phyloP scores from a whole-genome alignment of 768 basidiomycete genomes.

The Artomyces pyxidatus region DNA sequence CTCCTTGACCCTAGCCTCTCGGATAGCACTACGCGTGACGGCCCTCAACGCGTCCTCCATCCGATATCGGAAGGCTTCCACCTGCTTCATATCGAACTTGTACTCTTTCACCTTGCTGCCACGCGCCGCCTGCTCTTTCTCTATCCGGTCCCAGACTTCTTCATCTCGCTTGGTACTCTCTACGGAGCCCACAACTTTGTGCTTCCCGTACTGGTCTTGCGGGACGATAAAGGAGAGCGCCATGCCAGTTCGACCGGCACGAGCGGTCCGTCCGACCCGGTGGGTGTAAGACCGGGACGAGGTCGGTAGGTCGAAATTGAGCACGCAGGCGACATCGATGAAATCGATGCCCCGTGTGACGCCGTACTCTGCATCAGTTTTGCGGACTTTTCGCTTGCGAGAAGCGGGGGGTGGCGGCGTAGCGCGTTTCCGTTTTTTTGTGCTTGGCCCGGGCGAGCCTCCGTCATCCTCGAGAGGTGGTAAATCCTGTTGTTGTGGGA shows the following conservation, averaged over 20 bases:
- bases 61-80: constrained; percentile 94
- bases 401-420: constrained; percentile 29
- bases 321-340: constrained; percentile 90
- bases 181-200: constrained; percentile 63
- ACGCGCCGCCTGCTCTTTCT: constrained; percentile 58
- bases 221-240: constrained; percentile 85
- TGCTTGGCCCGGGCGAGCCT: background rate
- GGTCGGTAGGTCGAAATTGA: constrained; percentile 96
- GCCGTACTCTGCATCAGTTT: constrained; percentile 74
- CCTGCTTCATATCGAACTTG: constrained; percentile 90
- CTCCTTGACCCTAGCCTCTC: constrained; percentile 91
- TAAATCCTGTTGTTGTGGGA: constrained; percentile 8
- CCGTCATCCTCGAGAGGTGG: constrained; percentile 17
- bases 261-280: constrained; percentile 92
- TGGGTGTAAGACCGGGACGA: constrained; percentile 88
- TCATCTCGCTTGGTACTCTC: constrained; percentile 72
- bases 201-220: constrained; percentile 56
- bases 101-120: constrained; percentile 73
- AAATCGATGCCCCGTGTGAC: constrained; percentile 97
- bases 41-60: constrained; percentile 94
- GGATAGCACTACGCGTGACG: constrained; percentile 78
- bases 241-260: constrained; percentile 90
- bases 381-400: constrained; percentile 41
- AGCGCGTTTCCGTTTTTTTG: constrained; percentile 54
- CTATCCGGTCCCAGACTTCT: constrained; percentile 65